Base-by-base conservation (phyloP, 2,329 filamentous ascomycete species). In the Paramyrothecium roridum region DNA sequence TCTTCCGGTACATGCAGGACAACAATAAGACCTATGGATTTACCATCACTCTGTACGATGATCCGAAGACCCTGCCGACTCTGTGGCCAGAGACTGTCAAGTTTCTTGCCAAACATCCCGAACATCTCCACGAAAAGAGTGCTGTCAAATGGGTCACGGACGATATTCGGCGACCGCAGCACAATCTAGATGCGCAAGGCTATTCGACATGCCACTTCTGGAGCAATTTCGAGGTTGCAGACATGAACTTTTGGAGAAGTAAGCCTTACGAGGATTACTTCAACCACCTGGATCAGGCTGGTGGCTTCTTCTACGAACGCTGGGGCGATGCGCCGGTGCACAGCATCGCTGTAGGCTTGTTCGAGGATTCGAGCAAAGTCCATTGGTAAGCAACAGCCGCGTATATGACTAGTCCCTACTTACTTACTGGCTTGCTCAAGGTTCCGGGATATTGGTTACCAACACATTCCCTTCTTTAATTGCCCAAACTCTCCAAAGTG, bases 171-270 rank as follows among this genome's bases (percentile, higher is more conserved):
- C 84, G 95, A 50, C 93, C 93, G 1, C 84, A 91, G 16, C 89
- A 96, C 72, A 91, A 91, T 68, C 71, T 80, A 53, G 85, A 87
- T 59, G 93, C 93, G 8, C 89, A 96, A 65, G 95, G 95, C 34
- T 99, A 96, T 78, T 96, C 91, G 34, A 98, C 95, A 2, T 99
- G 95, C 72, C 95, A 99, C 73, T 99, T 99, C 80, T 99, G 95
- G 95, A 95, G 88, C 66, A 99, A 99, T 74, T 99, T 99, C 65
- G 95, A 99, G 74, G 93, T 99, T 65, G 93, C 84, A 49, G 91
- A 97, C 72, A 84, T 99, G 82, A 84, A 84, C 59, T 96, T 99
- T 74, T 99, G 92, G 90, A 81, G 95, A 50, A 90, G 91, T 68
- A 85, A 93, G 70, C 82, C 85, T 48, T 99, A 99, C 69, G 90